Base-by-base conservation (phyloP, 1,139 yeast genomes). In the Suhomyces terraborum region DNA sequence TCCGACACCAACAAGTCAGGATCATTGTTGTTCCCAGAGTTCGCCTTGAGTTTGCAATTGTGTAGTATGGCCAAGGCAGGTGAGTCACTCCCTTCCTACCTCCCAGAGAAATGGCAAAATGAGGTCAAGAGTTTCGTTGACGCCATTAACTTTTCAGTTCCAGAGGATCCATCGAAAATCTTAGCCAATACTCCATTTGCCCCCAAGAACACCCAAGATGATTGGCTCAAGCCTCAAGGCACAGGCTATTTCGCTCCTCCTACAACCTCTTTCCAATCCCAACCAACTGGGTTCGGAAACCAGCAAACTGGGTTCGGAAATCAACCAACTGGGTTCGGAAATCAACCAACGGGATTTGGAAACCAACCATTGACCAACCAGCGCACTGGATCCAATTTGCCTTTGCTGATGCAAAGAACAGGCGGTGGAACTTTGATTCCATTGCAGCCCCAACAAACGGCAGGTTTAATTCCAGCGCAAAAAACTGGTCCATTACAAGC, bases 1-100 rank as follows among this genome's bases (percentile, higher is more conserved):
- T 78, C 96, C 18, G 98, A 93, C 58, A 84, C 95, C 2, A 86
- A 84, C 54, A 84, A 82, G 54, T 82, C 95, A 4, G 98, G 98
- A 1, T 76, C 82, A 35, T 74, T 93, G 45, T 66, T 93, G 49
- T 93, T 91, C 56, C 98, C 98, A 0, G 98, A 93, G 61, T 93
- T 93, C 69, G 96, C 96, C 9, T 73, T 91, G 53, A 95, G 96
- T 13, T 81, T 93, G 73, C 95, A 88, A 61, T 73, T 93, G 51
- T 89, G 96, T 58, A 86, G 88, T 51, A 65, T 80, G 58, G 85
- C 85, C 0, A 71, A 88, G 52, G 80, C 81, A 54, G 96, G 96
- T 19, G 87, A 84, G 44, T 69, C 84, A 2, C 69, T 91, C 43
- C 98, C 98, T 1, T 71, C 73, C 28, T 72, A 70, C 21, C 66